Base-by-base conservation (phyloP, 1,284 basidiomycete genomes). In the Cutaneotrichosporon cavernicola region DNA sequence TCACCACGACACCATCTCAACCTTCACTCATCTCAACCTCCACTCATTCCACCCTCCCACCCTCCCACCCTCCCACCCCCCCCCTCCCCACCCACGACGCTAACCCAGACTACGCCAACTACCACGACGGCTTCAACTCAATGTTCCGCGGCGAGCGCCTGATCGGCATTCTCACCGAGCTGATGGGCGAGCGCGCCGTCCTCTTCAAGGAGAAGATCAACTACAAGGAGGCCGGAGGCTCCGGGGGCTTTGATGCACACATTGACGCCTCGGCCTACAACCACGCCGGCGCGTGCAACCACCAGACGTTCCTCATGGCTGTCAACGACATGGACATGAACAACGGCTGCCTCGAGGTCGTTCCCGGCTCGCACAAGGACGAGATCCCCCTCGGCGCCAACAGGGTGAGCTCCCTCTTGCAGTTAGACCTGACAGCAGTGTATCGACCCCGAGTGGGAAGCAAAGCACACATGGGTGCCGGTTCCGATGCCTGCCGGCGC, bases 191-290 rank as follows among this genome's bases (percentile, higher is more conserved):
- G 62, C 66, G 57, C n/a, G 71, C 73, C 18, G 62, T 74, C 7
- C 64, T 73, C 38, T 76, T 73, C 65, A 73, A 77, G 70, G 76
- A 77, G 65, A 77, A 77, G 73, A 77, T 77, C 63, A 77, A 77
- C 63, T 77, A 77, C 69, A 77, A 77, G 64, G 69, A 74, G 53
- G 50, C 75, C 6, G 69, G 69, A 6, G 76, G 70, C 16, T 63
- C 61, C 1, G 76, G 76, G 30, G 75, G 76, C 4, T 77, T 75
- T 56, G 75, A 74, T 62, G 71, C 76, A 16, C 76, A 77, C 65
- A 75, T 73, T 43, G 76, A 77, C 58, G 73, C 76, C 32, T 65
- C 34, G 58, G 70, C 70, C 26, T 72, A 72, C 64, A 72, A 64
- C 61, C 70, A 72, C 58, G 69, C 70, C 11, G 70, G 70, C 4